A percentile compares a stretch with the other conserved stretches of the same genome.
Conservation (phyloP, 257 asterid species). For the Ilex asprella region DNA sequence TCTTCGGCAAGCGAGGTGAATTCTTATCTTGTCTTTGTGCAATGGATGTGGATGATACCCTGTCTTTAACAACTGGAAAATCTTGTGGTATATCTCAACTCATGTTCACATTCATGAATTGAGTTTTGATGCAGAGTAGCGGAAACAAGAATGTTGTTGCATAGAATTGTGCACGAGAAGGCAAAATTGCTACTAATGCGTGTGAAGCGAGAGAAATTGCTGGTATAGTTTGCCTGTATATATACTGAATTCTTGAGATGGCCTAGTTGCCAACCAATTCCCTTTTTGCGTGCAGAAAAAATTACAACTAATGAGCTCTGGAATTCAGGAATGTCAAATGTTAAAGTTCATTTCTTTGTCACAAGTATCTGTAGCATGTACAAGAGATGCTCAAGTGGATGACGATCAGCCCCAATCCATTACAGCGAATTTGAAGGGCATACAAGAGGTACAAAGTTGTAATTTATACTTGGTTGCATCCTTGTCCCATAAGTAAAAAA, state of each 20-base stretch:
- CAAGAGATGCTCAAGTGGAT: slow-evolving; percentile 24
- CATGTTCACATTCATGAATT: slow-evolving; percentile 6
- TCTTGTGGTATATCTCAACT: slow-evolving; percentile 9
- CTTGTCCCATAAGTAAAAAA: too few relatives aligned
- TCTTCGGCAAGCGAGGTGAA: slow-evolving; percentile 53
- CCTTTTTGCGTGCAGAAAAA: slow-evolving; percentile 49
- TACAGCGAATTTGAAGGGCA: slow-evolving; percentile 22
- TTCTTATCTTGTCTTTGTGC: slow-evolving; percentile 12
- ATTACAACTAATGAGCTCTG: slow-evolving; percentile 40
- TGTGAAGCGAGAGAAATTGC: slow-evolving; percentile 49
- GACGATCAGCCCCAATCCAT: slow-evolving; percentile 22
- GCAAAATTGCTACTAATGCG: slow-evolving; percentile 60
- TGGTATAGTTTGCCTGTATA: slow-evolving; percentile 39
- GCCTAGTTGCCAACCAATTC: too few relatives aligned
- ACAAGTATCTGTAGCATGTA: slow-evolving; percentile 14
- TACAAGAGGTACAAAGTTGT: slow-evolving; percentile 29
- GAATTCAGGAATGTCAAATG: slow-evolving; percentile 46
- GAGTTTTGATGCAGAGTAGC: slow-evolving; percentile 46
- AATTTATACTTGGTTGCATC: background rate
- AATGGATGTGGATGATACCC: too few relatives aligned
- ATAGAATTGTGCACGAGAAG: slow-evolving; percentile 49
- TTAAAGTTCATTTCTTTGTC: slow-evolving; percentile 34
- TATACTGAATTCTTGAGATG: slow-evolving; percentile 11
- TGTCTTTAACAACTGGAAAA: slow-evolving; percentile 18
- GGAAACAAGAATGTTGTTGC: slow-evolving; percentile 49